Percentiles rank a stretch among this genome's conserved stretches.
Conservation (phyloP, 2,329 filamentous ascomycete genomes). For the Pseudopyricularia cyperi region DNA sequence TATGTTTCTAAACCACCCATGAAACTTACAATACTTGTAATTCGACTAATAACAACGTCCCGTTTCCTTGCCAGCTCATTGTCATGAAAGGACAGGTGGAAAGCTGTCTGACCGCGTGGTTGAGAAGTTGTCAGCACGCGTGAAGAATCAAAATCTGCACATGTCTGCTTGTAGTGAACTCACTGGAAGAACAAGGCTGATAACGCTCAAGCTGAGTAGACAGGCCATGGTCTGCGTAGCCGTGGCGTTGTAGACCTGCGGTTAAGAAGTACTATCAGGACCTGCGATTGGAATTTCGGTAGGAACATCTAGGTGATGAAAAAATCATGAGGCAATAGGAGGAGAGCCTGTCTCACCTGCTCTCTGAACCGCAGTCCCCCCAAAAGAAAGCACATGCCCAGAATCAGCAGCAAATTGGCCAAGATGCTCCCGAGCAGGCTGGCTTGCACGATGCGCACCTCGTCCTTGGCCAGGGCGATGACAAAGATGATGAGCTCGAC, state of each 20-base stretch:
- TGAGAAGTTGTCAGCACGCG: neutral
- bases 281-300: too few relatives aligned
- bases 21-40: constrained; percentile 67
- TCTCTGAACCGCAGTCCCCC: constrained; percentile 57
- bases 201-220: constrained; percentile 78
- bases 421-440: constrained; percentile 65
- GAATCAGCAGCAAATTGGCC: constrained; percentile 62
- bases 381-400: constrained; percentile 62
- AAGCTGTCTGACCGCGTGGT: constrained; percentile 52
- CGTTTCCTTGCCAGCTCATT: constrained; percentile 47
- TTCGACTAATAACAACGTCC: constrained; percentile 75
- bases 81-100: constrained; percentile 73
- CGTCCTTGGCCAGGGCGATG: constrained; percentile 60
- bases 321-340: too few relatives aligned
- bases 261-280: too few relatives aligned
- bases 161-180: constrained; percentile 13
- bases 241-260: constrained; percentile 90
- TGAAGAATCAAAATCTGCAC: neutral
- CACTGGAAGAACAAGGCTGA: constrained; percentile 73
- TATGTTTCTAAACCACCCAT: too few relatives aligned
- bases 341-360: too few relatives aligned
- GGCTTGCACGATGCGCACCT: constrained; percentile 71
- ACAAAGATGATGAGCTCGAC: constrained; percentile 84
- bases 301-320: too few relatives aligned
- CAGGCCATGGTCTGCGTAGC: constrained; percentile 95